Base-by-base conservation (phyloP, 371 early-diverging fungal genomes). In the Mortierella sp. region DNA sequence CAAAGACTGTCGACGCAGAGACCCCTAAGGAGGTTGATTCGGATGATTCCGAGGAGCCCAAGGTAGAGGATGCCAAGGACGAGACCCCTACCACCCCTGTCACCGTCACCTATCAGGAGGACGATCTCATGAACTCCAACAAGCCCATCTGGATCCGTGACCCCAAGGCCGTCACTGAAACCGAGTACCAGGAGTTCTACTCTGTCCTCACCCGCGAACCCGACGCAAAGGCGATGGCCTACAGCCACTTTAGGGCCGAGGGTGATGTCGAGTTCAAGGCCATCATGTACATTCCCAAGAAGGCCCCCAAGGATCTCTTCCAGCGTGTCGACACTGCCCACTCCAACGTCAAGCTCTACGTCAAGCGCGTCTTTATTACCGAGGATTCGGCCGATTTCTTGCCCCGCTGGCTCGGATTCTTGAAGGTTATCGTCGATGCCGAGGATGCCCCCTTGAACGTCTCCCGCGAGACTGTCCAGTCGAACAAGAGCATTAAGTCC, bases 391-490 rank as follows among this genome's bases (percentile, higher is more conserved):
- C 77, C n/a, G 94, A 95, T 47, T 90, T 96, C 80, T 83, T 95
- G 88, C 98, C 94, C 77, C 91, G 89, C 75, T 97, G 91, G 92
- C 90, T 94, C 45, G 88, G 90, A 10, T 95, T 95, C 89, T 74
- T 95, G 54, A 93, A 94, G 84, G 99, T 97, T 54, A 90, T 98
- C 34, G 95, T 99, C 11, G 97, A 98, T 87, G 95, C 96, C 5
- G 97, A 97, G 82, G 98, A 99, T 85, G 89, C 99, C 78, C 98
- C 99, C 4, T 88, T 99, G 52, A 98, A 98, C 80, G 97, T 99
- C 4, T 97, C 98, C 3, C 95, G 99, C 80, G 99, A 99, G 88
- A 96, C 97, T 5, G 90, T 99, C 6, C 99, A 99, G 89, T 95
- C 97, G 68, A 93, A 95, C 86, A 91, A 92, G 75, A 90, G 93